Evolutionary conservation across 164 flowering plant species (phyloP), one percentile per base, ranked within the genome.

Genomic region (Macadamia tetraphylla): DNA sequence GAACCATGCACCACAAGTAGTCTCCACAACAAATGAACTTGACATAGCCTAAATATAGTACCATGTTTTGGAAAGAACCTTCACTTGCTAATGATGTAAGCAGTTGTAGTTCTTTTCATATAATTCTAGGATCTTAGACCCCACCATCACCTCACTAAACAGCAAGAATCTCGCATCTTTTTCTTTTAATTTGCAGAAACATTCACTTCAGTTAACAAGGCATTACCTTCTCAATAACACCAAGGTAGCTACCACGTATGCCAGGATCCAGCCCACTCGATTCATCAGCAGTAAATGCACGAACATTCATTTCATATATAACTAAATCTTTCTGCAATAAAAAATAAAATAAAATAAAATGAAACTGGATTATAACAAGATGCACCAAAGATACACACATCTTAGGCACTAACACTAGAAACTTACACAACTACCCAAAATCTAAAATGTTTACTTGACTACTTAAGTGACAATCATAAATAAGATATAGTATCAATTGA

Each of bases 231-330:
- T 92, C 92, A 73, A 90, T 89, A 35, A 94, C 81, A 66, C 97
- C 98, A 79, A 88, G 92, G 73, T 86, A 94, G 72, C 96, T 94
- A 35, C 98, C 98, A 71, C 94, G 85, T 56, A 79, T 78, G 3
- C 73, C 58, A 70, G 83, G 78, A 74, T 85, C 92, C 75, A 91
- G 61, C 14, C 88, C 86, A 81, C 98, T 94, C 55, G 97, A 88
- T 77, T 84, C 83, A 77, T 89, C 94, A 75, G 83, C 87, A 43
- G 98, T 94, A 82, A 87, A 94, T 62, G 88, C 96, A 68, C 96
- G 96, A 52, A 94, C 91, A 85, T 88, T 94, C 98, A 94, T 94
- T 79, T 91, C 98, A 81, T 94, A 94, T 57, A 94, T 80, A 69
- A 90, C 89, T 77, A 94, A 94, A 83, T 94, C 97, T 73, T 91